These are phyloP conservation scores for Anthoceros angustus DNA, from an alignment of 225 moss, liverwort and hornwort genomes.

Conservation along the genomic window DNA sequence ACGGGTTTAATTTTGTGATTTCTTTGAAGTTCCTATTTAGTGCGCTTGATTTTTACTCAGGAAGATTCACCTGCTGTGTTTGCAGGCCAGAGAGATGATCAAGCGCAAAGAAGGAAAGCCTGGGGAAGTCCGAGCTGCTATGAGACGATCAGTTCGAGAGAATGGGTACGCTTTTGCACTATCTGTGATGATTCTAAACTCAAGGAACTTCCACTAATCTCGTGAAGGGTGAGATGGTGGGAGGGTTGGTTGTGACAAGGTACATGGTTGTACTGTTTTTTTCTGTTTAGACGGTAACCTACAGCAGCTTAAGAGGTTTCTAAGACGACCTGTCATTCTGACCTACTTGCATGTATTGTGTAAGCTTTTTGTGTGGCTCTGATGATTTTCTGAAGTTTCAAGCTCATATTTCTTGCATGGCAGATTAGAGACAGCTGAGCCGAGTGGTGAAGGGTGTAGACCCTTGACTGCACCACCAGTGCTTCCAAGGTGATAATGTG, in stretches of 20 bases:
- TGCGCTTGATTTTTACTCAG: background rate
- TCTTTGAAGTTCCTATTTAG: background rate
- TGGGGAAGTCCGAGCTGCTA: slow-evolving; percentile 50
- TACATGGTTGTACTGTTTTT: too few species aligned
- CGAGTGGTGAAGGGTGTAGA: background rate
- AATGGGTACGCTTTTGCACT: slow-evolving; percentile 41
- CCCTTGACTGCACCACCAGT: background rate
- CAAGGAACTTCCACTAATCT: too few species aligned
- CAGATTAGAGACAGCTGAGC: slow-evolving; percentile 2
- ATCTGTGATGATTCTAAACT: background rate
- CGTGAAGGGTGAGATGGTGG: too few species aligned
- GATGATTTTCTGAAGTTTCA: background rate
- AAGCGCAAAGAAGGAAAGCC: slow-evolving; percentile 72
- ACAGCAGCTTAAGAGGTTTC: too few species aligned
- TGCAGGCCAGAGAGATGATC: slow-evolving; percentile 68
- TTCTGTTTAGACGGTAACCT: too few species aligned
- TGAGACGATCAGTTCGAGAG: slow-evolving; percentile 45
- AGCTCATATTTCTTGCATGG: background rate
- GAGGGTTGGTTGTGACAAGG: too few species aligned
- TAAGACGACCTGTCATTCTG: too few species aligned
- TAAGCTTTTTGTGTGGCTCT: background rate
- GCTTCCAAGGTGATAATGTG: background rate
- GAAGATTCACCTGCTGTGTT: background rate
- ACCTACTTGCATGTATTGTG: too few species aligned
- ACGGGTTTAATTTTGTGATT: background rate